Percentiles rank a stretch among this genome's conserved stretches.
phyloP scores from a whole-genome alignment of 805 yeast species.

The Ogataea pilisensis region DNA sequence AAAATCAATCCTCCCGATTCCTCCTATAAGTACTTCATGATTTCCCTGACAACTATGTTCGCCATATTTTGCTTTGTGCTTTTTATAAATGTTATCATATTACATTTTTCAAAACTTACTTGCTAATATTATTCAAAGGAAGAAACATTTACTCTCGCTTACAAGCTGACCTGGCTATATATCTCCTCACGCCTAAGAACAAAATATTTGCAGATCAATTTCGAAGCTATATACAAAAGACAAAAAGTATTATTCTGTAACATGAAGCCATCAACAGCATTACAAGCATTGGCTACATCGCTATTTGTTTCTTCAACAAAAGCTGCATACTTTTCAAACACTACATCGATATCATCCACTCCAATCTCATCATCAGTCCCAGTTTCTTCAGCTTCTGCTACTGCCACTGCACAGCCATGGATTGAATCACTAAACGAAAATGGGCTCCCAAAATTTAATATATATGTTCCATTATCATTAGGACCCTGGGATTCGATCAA shows the following conservation, averaged over 20 bases:
- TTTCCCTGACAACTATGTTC: too few relatives aligned
- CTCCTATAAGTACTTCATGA: too few relatives aligned
- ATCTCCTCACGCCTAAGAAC: too few relatives aligned
- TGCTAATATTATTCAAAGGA: too few relatives aligned
- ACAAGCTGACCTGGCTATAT: too few relatives aligned
- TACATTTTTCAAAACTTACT: too few relatives aligned
- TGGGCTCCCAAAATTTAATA: conserved; percentile 16
- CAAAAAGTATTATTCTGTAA: too few relatives aligned
- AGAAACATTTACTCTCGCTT: too few relatives aligned
- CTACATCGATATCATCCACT: conserved; percentile 9
- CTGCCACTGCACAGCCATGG: conserved; percentile 12
- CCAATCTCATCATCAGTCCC: conserved; percentile 5
- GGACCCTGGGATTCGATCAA: conserved; percentile 17
- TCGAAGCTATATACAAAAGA: not conserved
- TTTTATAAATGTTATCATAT: too few relatives aligned
- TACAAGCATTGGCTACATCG: conserved; percentile 2
- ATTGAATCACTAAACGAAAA: conserved; percentile 14
- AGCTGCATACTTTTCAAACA: conserved; percentile 7
- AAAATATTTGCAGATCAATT: too few relatives aligned
- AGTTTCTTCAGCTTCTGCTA: conserved; percentile 9
- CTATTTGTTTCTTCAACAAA: conserved; percentile 3
- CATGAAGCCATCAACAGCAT: conserved; percentile 2
- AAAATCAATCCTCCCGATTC: too few relatives aligned
- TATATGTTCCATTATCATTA: conserved; percentile 19
- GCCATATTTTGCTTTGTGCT: too few relatives aligned